Conservation (phyloP, 306 rosid species). For the Pachyrhizus erosus region DNA sequence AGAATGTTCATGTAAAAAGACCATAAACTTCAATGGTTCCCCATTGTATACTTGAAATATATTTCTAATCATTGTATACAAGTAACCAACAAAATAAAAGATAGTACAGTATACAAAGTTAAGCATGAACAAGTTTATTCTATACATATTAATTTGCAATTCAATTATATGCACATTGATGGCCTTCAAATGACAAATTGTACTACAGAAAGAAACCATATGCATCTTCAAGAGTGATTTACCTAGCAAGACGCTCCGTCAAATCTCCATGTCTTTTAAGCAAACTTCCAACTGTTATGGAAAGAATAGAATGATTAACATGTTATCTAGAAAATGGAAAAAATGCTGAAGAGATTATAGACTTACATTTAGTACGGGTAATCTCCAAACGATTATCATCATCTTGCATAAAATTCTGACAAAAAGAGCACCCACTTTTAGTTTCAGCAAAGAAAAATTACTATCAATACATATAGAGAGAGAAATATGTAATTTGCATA, state of each 20-base stretch:
- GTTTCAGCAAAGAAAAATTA: conserved; percentile 3
- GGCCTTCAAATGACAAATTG: conserved; percentile 8
- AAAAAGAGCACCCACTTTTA: conserved; percentile 30
- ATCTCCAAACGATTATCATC: conserved; percentile 80
- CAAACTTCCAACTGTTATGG: conserved; percentile 68
- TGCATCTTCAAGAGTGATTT: conserved; percentile 18
- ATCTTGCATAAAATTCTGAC: conserved; percentile 74
- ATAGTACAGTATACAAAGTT: conserved; percentile 25
- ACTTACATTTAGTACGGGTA: conserved; percentile 82
- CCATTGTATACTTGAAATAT: conserved; percentile 9
- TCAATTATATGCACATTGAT: conserved; percentile 13
- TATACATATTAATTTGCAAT: not conserved
- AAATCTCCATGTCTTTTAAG: conserved; percentile 85
- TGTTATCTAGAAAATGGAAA: conserved; percentile 20
- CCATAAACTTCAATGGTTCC: conserved; percentile 2
- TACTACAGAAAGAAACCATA: conserved; percentile 6
- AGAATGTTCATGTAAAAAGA: not conserved
- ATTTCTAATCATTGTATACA: not conserved
- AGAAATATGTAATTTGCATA: not conserved
- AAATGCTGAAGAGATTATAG: not conserved
- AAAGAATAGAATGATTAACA: conserved; percentile 45
- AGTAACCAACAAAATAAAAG: not conserved
- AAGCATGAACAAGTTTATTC: conserved; percentile 21
- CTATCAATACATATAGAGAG: not conserved
- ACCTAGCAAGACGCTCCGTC: conserved; percentile 92